Base-by-base conservation (phyloP, 2,329 filamentous ascomycete species). In the Epicoccum sorghinum region DNA sequence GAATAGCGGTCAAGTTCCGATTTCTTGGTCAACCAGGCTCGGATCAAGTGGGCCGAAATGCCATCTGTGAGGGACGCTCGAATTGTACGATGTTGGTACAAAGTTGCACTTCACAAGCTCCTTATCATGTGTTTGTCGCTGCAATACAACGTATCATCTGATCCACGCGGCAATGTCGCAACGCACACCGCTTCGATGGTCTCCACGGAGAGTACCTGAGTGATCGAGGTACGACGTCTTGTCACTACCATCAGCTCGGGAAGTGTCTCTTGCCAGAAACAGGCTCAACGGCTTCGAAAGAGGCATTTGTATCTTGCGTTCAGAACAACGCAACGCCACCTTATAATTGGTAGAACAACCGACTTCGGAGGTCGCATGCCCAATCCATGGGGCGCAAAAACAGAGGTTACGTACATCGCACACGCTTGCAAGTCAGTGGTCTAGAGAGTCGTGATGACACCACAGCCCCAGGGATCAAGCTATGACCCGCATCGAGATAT, bases 51-150 rank as follows among this genome's bases (percentile, higher is more conserved):
- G 41, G 18, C 46, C 46, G 46, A 50, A 25, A 38, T 55, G 46
- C 46, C 52, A 46, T 39, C 36, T 55, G 52, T 46, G 52, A 55
- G 52, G 52, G 52, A 42, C 46, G 36, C 46, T 55, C 52, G 25
- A 50, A 50, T 46, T 24, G 52, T 46, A n/a, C 24, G 27, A 25
- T 53, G 29, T 27, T 42, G 39, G 8, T 45, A 25, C 36, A 45
- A 14, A 48, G 52, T 49, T 49, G 52, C 46, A 46, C 52, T 55
- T 42, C 40, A 50, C 36, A 42, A 37, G 47, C 36, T n/a, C 22
- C 14, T 30, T 33, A n/a, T 24, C 25, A 49, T 45, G 41, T 40
- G 40, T 18, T 18, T 29, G 6, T 29, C 27, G 27, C 27, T 29
- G 27, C 27, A 29, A 29, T 29, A 9, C 6, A 29, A 29, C 42